phyloP scores from a whole-genome alignment of 2,329 filamentous ascomycete genomes.

The Fusarium albidum region DNA sequence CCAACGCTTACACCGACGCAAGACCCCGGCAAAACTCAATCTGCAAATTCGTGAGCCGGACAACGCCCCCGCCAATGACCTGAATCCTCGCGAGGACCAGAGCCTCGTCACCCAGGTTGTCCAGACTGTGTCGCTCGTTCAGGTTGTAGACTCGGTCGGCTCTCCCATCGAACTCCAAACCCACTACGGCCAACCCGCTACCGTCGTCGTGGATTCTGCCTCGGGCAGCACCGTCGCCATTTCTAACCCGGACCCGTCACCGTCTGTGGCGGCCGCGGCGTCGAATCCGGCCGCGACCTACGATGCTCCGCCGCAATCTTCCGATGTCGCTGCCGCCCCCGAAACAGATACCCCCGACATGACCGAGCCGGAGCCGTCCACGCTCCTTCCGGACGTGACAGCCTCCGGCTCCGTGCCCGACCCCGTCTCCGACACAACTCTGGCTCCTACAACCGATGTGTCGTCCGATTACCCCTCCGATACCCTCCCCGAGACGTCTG shows the following conservation, averaged over 20 bases:
- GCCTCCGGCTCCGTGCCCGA: constrained; percentile 23
- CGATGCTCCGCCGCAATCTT: constrained; percentile 32
- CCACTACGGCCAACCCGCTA: constrained; percentile 48
- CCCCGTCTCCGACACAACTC: constrained; percentile 22
- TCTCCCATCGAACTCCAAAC: constrained; percentile 55
- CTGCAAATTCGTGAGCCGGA: constrained; percentile 35
- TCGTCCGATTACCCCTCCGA: constrained; percentile 14
- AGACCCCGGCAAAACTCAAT: constrained; percentile 23
- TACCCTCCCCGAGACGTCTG: constrained; percentile 13
- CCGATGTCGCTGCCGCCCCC: constrained; percentile 24
- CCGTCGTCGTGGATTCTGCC: constrained; percentile 47
- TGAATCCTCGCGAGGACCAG: constrained; percentile 30
- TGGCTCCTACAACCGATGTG: constrained; percentile 27
- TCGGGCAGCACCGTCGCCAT: constrained; percentile 49
- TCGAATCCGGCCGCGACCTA: constrained; percentile 34
- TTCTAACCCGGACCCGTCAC: constrained; percentile 37
- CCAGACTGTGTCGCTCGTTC: constrained; percentile 63
- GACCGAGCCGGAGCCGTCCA: constrained; percentile 30
- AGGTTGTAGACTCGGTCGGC: constrained; percentile 59
- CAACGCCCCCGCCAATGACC: constrained; percentile 26
- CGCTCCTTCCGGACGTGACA: constrained; percentile 24
- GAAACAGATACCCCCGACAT: constrained; percentile 29
- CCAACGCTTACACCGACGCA: constrained; percentile 34
- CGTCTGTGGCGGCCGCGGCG: constrained; percentile 35
- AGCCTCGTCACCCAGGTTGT: constrained; percentile 56